A percentile compares a stretch with the other conserved stretches of the same genome.
phyloP scores from a whole-genome alignment of 1,139 yeast genomes.

The Komagataea norvegica region DNA sequence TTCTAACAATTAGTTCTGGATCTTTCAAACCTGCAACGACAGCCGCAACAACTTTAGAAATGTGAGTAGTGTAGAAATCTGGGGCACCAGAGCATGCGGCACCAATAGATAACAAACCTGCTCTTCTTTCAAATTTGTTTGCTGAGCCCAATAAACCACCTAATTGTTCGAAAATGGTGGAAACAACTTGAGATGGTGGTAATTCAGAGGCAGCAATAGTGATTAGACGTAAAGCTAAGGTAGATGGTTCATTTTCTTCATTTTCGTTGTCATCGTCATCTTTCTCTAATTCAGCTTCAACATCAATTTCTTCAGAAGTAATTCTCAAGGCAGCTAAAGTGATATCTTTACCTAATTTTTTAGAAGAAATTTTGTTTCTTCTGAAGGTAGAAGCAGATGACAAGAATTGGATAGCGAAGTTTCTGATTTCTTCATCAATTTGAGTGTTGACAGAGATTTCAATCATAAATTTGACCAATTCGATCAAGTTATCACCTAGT shows the following conservation, averaged over 20 bases:
- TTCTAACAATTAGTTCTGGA: slow-evolving; percentile 68
- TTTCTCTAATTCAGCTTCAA: slow-evolving; percentile 62
- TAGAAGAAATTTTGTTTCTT: slow-evolving; percentile 58
- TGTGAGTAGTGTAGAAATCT: slow-evolving; percentile 75
- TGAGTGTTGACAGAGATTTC: slow-evolving; percentile 67
- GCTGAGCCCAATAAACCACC: slow-evolving; percentile 59
- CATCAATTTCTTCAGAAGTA: slow-evolving; percentile 76
- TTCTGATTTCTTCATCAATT: slow-evolving; percentile 77
- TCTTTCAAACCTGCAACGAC: slow-evolving; percentile 77
- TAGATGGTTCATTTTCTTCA: slow-evolving; percentile 79
- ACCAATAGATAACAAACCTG: slow-evolving; percentile 77
- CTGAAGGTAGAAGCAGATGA: slow-evolving; percentile 70
- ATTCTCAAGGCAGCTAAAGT: slow-evolving; percentile 71
- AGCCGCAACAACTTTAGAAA: slow-evolving; percentile 67
- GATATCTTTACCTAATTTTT: slow-evolving; percentile 77
- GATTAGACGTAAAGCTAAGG: slow-evolving; percentile 75
- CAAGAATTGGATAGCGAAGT: slow-evolving; percentile 79
- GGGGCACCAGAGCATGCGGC: slow-evolving; percentile 92
- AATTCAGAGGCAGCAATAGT: slow-evolving; percentile 75
- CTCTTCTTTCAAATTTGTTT: slow-evolving; percentile 78
- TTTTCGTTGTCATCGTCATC: slow-evolving; percentile 90
- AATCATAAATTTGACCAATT: slow-evolving; percentile 66
- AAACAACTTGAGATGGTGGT: slow-evolving; percentile 89
- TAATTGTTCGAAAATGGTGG: slow-evolving; percentile 69
- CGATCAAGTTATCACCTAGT: slow-evolving; percentile 70